Evolutionary conservation across 345 rosid species (phyloP).

Genomic region (Moringa oleifera): DNA sequence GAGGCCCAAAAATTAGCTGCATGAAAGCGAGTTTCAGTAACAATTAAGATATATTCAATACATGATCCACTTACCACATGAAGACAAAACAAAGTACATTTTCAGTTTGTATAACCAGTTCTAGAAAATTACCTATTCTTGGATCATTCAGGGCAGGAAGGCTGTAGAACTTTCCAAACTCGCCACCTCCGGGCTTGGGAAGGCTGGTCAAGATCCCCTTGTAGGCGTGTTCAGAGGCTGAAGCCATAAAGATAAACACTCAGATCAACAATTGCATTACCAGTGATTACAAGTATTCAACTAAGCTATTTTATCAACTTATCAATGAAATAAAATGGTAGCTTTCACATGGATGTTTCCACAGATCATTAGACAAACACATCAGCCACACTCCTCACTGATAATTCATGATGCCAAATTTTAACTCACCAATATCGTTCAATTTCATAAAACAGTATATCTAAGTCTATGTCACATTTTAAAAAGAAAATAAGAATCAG

Average conservation of each 20-base stretch:
- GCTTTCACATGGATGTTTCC: not conserved
- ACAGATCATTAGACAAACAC: not conserved
- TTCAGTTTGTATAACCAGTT: not conserved
- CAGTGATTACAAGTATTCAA: not conserved
- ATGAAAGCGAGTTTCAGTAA: too few relatives aligned
- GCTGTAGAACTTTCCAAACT: constrained; percentile 91
- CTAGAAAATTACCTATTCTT: constrained; percentile 57
- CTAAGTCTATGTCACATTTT: too few relatives aligned
- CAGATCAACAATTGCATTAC: not conserved
- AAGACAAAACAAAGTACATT: not conserved
- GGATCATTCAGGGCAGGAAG: constrained; percentile 94
- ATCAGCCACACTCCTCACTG: not conserved
- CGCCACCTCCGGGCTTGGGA: constrained; percentile 94
- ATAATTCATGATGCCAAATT: not conserved
- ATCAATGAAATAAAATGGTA: too few relatives aligned
- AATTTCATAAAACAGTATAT: not conserved
- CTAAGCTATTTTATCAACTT: not conserved
- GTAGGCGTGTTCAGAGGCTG: constrained; percentile 88
- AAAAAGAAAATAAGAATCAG: constrained; percentile 12
- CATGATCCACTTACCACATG: too few relatives aligned
- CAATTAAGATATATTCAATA: too few relatives aligned
- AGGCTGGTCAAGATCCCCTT: constrained; percentile 72
- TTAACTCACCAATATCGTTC: not conserved
- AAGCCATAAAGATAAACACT: constrained; percentile 14
- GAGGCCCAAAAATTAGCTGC: too few relatives aligned